Evolutionary conservation across 2,329 filamentous ascomycete genomes (phyloP).

Genomic region (Sarocladium kiliense): DNA sequence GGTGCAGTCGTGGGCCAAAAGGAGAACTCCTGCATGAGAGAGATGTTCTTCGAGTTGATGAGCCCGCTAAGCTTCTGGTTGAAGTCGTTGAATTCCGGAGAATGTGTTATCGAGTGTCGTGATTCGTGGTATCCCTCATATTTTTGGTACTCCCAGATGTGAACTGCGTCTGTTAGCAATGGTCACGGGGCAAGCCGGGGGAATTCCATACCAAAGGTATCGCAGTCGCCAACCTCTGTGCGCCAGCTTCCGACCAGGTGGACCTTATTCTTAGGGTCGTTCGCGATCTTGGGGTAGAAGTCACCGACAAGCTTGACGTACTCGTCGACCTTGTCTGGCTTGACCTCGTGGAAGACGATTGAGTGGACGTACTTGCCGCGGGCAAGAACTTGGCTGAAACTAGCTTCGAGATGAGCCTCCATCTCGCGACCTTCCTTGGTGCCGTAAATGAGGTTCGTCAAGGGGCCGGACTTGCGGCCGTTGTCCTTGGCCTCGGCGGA

Average conservation of each 20-base stretch:
- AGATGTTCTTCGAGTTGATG: constrained; percentile 78
- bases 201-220: constrained; percentile 74
- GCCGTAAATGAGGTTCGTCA: constrained; percentile 91
- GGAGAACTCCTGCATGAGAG: constrained; percentile 98
- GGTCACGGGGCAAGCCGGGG: background rate
- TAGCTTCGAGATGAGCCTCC: constrained; percentile 92
- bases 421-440: constrained; percentile 92
- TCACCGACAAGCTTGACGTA: constrained; percentile 84
- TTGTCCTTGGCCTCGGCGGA: constrained; percentile 52
- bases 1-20: constrained; percentile 98
- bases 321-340: constrained; percentile 91
- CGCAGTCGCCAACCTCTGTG: constrained; percentile 94
- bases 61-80: constrained; percentile 80
- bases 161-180: constrained; percentile 53
- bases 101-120: constrained; percentile 73
- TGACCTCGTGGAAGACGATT: constrained; percentile 93
- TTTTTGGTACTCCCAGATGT: constrained; percentile 99
- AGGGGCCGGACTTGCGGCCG: constrained; percentile 63
- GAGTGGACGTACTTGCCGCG: constrained; percentile 98
- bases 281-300: constrained; percentile 90
- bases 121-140: constrained; percentile 95
- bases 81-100: constrained; percentile 80
- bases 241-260: constrained; percentile 97
- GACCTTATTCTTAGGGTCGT: constrained; percentile 82
- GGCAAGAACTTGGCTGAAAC: constrained; percentile 90